Conservation (phyloP, 228 moss, liverwort and hornwort genomes). For the Sphagnum fallax region DNA sequence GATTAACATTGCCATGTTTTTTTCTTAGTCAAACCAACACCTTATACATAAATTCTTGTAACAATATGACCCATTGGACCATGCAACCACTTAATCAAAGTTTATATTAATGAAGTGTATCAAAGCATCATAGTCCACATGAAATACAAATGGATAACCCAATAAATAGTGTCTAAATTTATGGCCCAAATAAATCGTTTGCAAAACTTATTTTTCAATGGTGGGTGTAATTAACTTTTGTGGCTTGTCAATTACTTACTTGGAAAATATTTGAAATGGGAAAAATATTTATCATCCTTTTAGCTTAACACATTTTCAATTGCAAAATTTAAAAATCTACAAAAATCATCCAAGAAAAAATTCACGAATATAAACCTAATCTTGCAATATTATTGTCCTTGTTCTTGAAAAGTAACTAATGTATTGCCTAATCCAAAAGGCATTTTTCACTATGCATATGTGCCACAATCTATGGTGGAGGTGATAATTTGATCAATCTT, state of each 20-base stretch:
- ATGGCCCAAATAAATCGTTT: slow-evolving; percentile 1
- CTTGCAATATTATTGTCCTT: slow-evolving; percentile 3
- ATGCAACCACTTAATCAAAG: slow-evolving; percentile 1
- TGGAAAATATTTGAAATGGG: slow-evolving; percentile 5
- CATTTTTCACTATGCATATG: background rate
- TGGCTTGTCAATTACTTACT: background rate
- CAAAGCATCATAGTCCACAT: slow-evolving; percentile 8
- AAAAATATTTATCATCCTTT: background rate
- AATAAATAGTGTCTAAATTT: slow-evolving; percentile 6
- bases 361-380: slow-evolving; percentile 3
- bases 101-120: slow-evolving; percentile 9
- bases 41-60: slow-evolving; percentile 5
- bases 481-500: background rate
- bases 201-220: background rate
- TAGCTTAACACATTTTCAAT: slow-evolving; percentile 7
- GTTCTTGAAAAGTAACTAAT: slow-evolving; percentile 1
- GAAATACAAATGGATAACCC: slow-evolving; percentile 4
- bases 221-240: background rate
- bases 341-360: slow-evolving; percentile 12
- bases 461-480: background rate
- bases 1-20: slow-evolving; percentile 3
- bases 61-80: background rate
- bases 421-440: too few species aligned
- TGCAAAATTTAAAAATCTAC: slow-evolving; percentile 3
- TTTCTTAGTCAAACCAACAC: background rate